Evolutionary conservation across 2,329 filamentous ascomycete genomes (phyloP), one percentile per base, ranked within the genome.

Genomic region (Aureobasidium leucospermi): DNA sequence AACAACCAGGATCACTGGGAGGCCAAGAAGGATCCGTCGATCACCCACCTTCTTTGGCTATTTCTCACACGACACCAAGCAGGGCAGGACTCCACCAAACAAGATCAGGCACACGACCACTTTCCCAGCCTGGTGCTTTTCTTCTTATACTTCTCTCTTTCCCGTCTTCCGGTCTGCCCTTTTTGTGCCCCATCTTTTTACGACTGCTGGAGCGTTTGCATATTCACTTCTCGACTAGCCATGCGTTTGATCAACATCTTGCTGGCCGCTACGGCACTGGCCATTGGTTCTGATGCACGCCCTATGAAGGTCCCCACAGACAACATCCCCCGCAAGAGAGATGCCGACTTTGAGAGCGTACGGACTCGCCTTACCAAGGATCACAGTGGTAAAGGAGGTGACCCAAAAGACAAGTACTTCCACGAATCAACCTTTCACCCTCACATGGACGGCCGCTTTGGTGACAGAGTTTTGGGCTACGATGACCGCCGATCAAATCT

Each of bases 381-480:
- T 48, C 73, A 76, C 62, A 73, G 72, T 52, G 74, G 59, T 29
- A 60, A 56, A 42, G 19, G 29, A 23, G 59, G 51, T 11, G 72
- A 76, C 57, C 72, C 74, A 2, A 72, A 68, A 11, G 68, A 73
- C 39, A 81, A 81, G 68, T 81, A 81, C 67, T 81, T 81, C 67
- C 77, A 78, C 67, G 78, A 80, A 69, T 76, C 75, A 19, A 65
- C 65, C 73, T 83, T 83, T 68, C 74, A 81, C 65, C 73, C 75
- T 57, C 81, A 83, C 64, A 83, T 83, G 69, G 81, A 83, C 65
- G 80, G 80, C 60, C 79, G 77, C 46, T 85, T 84, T 66, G 80
- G 79, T 23, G 69, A 73, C 3, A 60, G 68, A 6, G 66, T 72
- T 5, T 70, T 85, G 1, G 69, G 75, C 3, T 75, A 78, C 42